These are phyloP conservation scores for Monascus ruber DNA, from an alignment of 2,329 filamentous ascomycete species.

Conservation along the genomic window DNA sequence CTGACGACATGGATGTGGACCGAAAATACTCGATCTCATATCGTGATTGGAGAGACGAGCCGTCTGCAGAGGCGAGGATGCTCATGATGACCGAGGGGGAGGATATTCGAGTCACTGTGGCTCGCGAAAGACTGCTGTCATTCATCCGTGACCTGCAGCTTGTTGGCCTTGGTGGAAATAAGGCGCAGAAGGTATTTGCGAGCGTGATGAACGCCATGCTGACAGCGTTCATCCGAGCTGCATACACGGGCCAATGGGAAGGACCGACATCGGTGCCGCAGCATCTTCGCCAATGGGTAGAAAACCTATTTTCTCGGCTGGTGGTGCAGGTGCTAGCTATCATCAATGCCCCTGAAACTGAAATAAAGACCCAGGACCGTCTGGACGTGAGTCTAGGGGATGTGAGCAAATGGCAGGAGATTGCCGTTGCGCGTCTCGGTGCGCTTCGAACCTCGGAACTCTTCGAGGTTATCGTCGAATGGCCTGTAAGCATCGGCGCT, in stretches of 20 bases:
- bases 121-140: constrained; percentile 23
- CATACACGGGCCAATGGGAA: constrained; percentile 49
- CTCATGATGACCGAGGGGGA: constrained; percentile 25
- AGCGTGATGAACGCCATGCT: constrained; percentile 47
- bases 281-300: constrained; percentile 45
- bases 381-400: constrained; percentile 29
- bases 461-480: constrained; percentile 52
- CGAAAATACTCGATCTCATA: constrained; percentile 26
- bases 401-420: constrained; percentile 44
- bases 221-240: constrained; percentile 43
- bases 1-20: constrained; percentile 29
- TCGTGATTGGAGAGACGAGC: constrained; percentile 23
- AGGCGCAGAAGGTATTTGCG: constrained; percentile 47
- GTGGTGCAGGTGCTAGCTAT: constrained; percentile 38
- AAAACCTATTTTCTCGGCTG: constrained; percentile 42
- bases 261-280: constrained; percentile 36
- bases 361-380: constrained; percentile 11
- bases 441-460: constrained; percentile 44
- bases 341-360: constrained; percentile 18
- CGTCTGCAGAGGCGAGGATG: constrained; percentile 14
- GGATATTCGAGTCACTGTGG: constrained; percentile 14
- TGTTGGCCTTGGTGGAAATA: constrained; percentile 45
- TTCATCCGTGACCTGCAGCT: constrained; percentile 38
- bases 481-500: constrained; percentile 47
- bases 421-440: constrained; percentile 44